Conservation (phyloP, 257 asterid genomes). For the Avicennia marina region DNA sequence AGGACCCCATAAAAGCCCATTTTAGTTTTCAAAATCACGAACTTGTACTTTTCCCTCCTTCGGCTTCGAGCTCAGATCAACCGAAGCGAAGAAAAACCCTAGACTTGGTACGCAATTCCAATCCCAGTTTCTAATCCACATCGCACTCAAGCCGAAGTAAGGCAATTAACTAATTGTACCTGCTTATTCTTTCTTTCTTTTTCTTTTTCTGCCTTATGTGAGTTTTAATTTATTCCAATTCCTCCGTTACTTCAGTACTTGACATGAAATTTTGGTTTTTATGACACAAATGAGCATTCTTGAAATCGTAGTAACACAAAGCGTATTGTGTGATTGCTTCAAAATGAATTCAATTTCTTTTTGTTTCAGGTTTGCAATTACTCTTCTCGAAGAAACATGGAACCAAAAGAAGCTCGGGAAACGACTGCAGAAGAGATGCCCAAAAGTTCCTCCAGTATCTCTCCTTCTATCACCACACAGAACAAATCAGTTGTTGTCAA, state of each 20-base stretch:
- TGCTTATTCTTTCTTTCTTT: too few relatives aligned
- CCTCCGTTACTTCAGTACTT: neutral
- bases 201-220: neutral
- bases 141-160: neutral
- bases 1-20: conserved; percentile 12
- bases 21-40: conserved; percentile 11
- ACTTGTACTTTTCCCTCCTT: conserved; percentile 17
- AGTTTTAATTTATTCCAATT: neutral
- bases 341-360: neutral
- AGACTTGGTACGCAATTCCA: conserved; percentile 10
- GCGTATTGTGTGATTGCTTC: neutral
- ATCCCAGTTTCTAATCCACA: conserved; percentile 4
- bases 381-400: conserved; percentile 27
- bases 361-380: conserved; percentile 9
- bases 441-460: neutral
- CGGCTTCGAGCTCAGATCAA: neutral
- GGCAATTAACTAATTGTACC: neutral
- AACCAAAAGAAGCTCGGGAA: conserved; percentile 11
- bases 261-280: neutral
- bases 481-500: conserved; percentile 23
- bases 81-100: conserved; percentile 20
- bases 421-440: conserved; percentile 5
- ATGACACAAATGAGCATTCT: neutral
- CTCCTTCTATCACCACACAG: conserved; percentile 16
- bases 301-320: neutral